These are phyloP conservation scores for Asclepias syriaca DNA, from an alignment of 257 asterid genomes.

Conservation along the genomic window DNA sequence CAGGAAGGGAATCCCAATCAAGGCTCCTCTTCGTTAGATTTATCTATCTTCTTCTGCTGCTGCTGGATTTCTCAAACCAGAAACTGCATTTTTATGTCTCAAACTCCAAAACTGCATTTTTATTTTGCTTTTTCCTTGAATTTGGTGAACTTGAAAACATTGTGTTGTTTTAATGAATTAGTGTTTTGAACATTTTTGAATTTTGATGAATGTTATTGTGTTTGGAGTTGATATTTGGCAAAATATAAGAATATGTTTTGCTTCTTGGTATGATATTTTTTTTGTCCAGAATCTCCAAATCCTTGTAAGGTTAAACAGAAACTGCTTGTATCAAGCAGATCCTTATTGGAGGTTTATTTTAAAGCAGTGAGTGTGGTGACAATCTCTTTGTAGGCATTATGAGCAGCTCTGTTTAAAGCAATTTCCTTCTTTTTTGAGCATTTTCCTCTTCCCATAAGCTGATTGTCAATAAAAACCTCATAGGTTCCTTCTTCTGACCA, in stretches of 20 bases:
- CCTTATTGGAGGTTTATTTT: conserved; percentile 8
- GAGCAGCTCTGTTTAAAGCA: conserved; percentile 76
- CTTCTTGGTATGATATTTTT: too few relatives aligned
- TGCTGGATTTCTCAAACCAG: neutral
- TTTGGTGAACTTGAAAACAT: neutral
- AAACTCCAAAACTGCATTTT: too few relatives aligned
- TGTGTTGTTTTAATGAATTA: neutral
- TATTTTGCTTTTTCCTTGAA: too few relatives aligned
- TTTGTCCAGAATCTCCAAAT: neutral
- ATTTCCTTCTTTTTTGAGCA: conserved; percentile 67
- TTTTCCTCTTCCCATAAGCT: conserved; percentile 58
- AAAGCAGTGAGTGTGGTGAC: conserved; percentile 26
- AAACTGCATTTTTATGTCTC: neutral
- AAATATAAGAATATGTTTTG: too few relatives aligned
- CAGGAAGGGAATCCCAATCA: conserved; percentile 3
- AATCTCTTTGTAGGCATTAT: conserved; percentile 57
- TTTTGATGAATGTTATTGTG: too few relatives aligned
- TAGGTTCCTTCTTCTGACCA: conserved; percentile 53
- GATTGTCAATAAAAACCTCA: conserved; percentile 49
- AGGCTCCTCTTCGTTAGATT: neutral
- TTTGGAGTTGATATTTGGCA: too few relatives aligned
- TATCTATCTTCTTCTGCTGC: neutral
- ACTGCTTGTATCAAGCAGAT: neutral
- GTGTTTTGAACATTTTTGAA: too few relatives aligned
- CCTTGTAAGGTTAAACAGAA: neutral